Percentiles rank a stretch among this genome's conserved stretches.
Evolutionary conservation across 2,329 filamentous ascomycete species (phyloP).

Genomic region (Verticillium longisporum): DNA sequence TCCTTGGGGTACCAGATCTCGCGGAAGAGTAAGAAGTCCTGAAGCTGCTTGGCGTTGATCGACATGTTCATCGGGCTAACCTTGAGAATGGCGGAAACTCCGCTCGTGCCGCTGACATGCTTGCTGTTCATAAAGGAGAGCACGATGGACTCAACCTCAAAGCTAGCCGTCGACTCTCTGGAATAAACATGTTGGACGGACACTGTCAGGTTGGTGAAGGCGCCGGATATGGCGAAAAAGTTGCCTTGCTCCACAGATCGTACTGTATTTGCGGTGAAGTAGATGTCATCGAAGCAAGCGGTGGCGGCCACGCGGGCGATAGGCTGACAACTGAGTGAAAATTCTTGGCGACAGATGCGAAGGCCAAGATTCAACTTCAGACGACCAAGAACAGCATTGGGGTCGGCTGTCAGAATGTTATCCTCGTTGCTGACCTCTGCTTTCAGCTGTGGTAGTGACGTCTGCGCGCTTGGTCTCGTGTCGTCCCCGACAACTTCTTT

Average conservation of each 20-base stretch:
- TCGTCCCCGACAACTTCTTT: constrained; percentile 78
- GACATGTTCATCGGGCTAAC: constrained; percentile 83
- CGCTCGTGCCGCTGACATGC: constrained; percentile 82
- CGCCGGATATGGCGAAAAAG: constrained; percentile 83
- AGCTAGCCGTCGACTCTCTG: constrained; percentile 88
- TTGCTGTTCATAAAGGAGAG: constrained; percentile 98
- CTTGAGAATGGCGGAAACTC: constrained; percentile 86
- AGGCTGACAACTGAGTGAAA: constrained; percentile 91
- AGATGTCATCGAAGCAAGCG: constrained; percentile 82
- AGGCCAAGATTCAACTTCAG: constrained; percentile 83
- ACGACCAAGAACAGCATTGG: constrained; percentile 73
- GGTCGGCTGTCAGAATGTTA: constrained; percentile 71
- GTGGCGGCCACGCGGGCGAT: constrained; percentile 93
- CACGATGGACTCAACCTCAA: constrained; percentile 81
- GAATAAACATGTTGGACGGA: constrained; percentile 98
- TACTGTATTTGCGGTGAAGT: constrained; percentile 88
- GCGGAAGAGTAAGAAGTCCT: constrained; percentile 90
- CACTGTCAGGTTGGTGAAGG: constrained; percentile 69
- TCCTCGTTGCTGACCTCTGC: constrained; percentile 57
- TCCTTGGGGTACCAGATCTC: constrained; percentile 94
- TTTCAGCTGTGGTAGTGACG: constrained; percentile 25
- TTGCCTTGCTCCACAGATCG: constrained; percentile 81
- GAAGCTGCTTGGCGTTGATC: constrained; percentile 88
- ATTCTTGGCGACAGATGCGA: constrained; percentile 86
- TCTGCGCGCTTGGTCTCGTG: constrained; percentile 1